Evolutionary conservation across 202 grass and related monocot species (phyloP).

Genomic region (Setaria viridis): DNA sequence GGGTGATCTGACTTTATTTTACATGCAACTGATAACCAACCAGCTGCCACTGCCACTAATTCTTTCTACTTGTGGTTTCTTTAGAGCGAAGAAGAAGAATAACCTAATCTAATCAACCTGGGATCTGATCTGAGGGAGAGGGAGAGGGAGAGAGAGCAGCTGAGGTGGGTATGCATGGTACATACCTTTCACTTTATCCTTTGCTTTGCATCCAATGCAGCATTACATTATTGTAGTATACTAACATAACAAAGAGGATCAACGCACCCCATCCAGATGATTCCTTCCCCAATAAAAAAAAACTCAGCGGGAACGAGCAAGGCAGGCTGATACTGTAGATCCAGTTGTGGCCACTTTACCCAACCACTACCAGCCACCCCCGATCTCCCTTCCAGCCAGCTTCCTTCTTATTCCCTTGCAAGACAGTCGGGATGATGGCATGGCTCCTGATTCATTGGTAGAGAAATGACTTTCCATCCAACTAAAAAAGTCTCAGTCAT

Average conservation of each 20-base stretch:
- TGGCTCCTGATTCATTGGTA: background rate
- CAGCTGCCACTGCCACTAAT: background rate
- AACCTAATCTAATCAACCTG: background rate
- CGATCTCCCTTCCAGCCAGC: slow-evolving; percentile 40
- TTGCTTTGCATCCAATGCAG: slow-evolving; percentile 24
- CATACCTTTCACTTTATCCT: slow-evolving; percentile 22
- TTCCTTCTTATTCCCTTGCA: slow-evolving; percentile 25
- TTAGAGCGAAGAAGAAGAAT: background rate
- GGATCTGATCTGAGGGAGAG: slow-evolving; percentile 40
- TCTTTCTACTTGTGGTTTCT: slow-evolving; percentile 6
- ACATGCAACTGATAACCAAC: background rate
- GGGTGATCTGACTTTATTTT: slow-evolving; percentile 10
- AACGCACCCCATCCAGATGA: background rate
- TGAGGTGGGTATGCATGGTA: background rate
- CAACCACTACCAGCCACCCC: slow-evolving; percentile 25
- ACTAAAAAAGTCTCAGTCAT: too few species aligned
- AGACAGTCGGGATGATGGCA: background rate
- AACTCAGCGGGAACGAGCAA: background rate
- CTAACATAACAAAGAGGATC: background rate
- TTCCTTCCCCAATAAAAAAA: slow-evolving; percentile 9
- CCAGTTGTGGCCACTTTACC: slow-evolving; percentile 41
- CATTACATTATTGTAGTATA: background rate
- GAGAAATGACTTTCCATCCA: too few species aligned
- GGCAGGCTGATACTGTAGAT: slow-evolving; percentile 25
- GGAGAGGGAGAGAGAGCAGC: background rate